phyloP scores from a whole-genome alignment of 2,329 filamentous ascomycete species.

The Fusarium nanum region DNA sequence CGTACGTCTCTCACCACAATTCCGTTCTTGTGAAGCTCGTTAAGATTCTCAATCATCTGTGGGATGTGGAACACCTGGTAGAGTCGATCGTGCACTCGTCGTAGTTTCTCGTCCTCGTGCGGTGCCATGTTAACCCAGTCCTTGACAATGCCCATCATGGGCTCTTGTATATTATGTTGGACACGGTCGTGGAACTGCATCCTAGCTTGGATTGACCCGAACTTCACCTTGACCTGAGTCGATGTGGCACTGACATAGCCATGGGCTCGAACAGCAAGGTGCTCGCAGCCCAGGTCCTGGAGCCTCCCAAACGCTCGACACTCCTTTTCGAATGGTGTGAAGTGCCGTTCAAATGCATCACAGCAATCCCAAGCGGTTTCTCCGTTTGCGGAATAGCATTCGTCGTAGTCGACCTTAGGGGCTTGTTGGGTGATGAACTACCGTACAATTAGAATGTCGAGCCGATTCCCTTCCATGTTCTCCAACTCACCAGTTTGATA shows the following conservation, averaged over 20 bases:
- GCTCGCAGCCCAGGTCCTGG: background rate
- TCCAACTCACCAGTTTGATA: background rate
- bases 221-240: constrained; percentile 1
- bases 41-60: constrained; percentile 6
- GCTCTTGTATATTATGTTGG: background rate
- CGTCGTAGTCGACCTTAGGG: background rate
- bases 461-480: background rate
- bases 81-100: background rate
- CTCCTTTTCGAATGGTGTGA: constrained; percentile 15
- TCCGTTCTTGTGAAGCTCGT: background rate
- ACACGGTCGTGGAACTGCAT: background rate
- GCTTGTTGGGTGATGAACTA: background rate
- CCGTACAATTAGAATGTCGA: background rate
- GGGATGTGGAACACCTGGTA: background rate
- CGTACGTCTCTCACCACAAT: constrained; percentile 10
- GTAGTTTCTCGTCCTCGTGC: background rate
- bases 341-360: constrained; percentile 7
- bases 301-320: constrained; percentile 19
- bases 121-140: constrained; percentile 13
- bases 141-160: constrained; percentile 9
- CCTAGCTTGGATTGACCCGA: background rate
- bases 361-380: background rate
- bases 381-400: no score
- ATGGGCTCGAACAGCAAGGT: constrained; percentile 14
- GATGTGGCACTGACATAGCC: constrained; percentile 3